phyloP scores from a whole-genome alignment of 2,329 filamentous ascomycete species.

The Akanthomyces lecanii region DNA sequence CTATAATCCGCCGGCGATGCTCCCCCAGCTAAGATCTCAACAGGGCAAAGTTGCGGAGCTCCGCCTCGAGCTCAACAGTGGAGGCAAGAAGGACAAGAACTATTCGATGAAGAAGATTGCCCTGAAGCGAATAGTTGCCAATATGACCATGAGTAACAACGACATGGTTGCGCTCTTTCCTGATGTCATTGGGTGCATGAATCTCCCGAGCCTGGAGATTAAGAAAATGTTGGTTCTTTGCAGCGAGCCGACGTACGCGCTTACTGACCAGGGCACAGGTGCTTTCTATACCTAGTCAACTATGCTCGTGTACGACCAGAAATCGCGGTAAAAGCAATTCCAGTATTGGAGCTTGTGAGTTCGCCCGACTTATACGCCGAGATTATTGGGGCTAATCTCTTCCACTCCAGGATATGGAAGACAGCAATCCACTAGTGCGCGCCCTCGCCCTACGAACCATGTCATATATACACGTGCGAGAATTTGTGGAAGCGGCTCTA shows the following conservation, averaged over 20 bases:
- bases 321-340: conserved; percentile 86
- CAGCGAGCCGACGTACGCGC: neutral
- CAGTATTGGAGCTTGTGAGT: conserved; percentile 73
- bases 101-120: conserved; percentile 93
- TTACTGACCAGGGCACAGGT: conserved; percentile 55
- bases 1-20: conserved; percentile 44
- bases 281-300: conserved; percentile 95
- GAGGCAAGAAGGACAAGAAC: conserved; percentile 98
- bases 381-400: conserved; percentile 18
- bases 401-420: conserved; percentile 76
- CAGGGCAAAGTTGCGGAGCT: conserved; percentile 99
- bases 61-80: conserved; percentile 86
- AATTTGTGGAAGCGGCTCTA: conserved; percentile 90
- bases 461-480: conserved; percentile 93
- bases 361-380: neutral
- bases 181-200: conserved; percentile 93
- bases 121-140: conserved; percentile 98
- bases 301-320: conserved; percentile 94
- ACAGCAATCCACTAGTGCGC: conserved; percentile 85
- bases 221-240: conserved; percentile 83
- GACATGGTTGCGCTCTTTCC: conserved; percentile 98
- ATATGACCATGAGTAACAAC: conserved; percentile 99
- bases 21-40: conserved; percentile 50
- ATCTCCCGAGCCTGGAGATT: conserved; percentile 89
- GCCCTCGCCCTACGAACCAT: conserved; percentile 91